Evolutionary conservation across 2,329 filamentous ascomycete genomes (phyloP).

Genomic region (Parastagonospora avenae): DNA sequence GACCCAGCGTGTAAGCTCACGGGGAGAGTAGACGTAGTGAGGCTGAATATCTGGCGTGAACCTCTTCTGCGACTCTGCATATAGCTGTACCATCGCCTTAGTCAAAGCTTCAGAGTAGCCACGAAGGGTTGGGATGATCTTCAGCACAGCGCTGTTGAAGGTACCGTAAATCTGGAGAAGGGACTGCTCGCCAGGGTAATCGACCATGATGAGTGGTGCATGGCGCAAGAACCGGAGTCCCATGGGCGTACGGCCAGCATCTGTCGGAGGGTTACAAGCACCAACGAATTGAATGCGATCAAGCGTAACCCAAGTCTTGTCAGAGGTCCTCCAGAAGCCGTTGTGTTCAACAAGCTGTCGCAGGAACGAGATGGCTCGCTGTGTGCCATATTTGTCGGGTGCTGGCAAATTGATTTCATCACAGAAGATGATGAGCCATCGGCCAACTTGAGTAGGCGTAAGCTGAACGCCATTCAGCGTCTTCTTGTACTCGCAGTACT

Average conservation of each 20-base stretch:
- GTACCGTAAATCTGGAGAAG: conserved; percentile 98
- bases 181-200: conserved; percentile 95
- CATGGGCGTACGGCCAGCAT: conserved; percentile 93
- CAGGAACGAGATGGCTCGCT: conserved; percentile 95
- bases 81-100: conserved; percentile 96
- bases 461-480: conserved; percentile 95
- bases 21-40: conserved; percentile 98
- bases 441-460: conserved; percentile 92
- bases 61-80: conserved; percentile 88
- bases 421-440: conserved; percentile 98
- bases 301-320: conserved; percentile 96
- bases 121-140: conserved; percentile 92
- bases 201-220: conserved; percentile 98
- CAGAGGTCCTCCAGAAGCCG: conserved; percentile 96
- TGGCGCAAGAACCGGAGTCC: conserved; percentile 93
- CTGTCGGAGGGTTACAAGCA: conserved; percentile 96
- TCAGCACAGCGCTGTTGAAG: conserved; percentile 94
- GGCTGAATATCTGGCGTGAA: conserved; percentile 98
- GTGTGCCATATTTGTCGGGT: conserved; percentile 95
- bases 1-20: conserved; percentile 97
- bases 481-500: conserved; percentile 99
- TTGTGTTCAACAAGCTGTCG: conserved; percentile 98
- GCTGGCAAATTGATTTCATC: conserved; percentile 99
- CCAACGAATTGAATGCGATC: conserved; percentile 99
- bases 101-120: conserved; percentile 94